phyloP scores from a whole-genome alignment of 352 stramenopile species.

The Paralagenidium karlingii region DNA sequence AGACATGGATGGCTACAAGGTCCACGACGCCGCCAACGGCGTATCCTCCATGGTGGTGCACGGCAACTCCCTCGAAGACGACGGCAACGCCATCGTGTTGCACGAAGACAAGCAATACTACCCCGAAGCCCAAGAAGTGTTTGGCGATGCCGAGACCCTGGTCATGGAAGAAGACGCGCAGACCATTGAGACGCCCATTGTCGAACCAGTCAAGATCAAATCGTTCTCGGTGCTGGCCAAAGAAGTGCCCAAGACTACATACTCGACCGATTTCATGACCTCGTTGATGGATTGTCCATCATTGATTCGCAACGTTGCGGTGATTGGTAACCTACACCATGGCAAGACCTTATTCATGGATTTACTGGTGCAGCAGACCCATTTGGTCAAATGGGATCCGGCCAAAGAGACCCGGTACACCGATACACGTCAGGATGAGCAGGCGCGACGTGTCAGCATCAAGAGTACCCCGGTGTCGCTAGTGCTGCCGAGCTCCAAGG shows the following conservation, averaged over 20 bases:
- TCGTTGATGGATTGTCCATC: slow-evolving; percentile 83
- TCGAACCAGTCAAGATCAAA: slow-evolving; percentile 93
- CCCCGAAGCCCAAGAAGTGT: slow-evolving; percentile 94
- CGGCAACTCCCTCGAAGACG: slow-evolving; percentile 29
- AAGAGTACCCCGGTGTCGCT: slow-evolving; percentile 95
- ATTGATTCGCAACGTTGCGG: slow-evolving; percentile 88
- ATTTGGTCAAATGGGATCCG: slow-evolving; percentile 71
- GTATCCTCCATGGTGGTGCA: slow-evolving; percentile 41
- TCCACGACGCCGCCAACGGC: slow-evolving; percentile 7
- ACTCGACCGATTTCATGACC: slow-evolving; percentile 82
- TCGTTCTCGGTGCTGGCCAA: slow-evolving; percentile 86
- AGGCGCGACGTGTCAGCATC: slow-evolving; percentile 94
- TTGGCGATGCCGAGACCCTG: slow-evolving; percentile 92
- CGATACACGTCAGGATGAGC: slow-evolving; percentile 94
- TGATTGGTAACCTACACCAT: slow-evolving; percentile 97
- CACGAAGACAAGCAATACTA: slow-evolving; percentile 99
- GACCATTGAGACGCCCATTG: slow-evolving; percentile 96
- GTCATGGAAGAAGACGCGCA: slow-evolving; percentile 99
- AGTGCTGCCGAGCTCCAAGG: slow-evolving; percentile 85
- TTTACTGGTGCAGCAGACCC: slow-evolving; percentile 85
- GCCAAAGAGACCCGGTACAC: slow-evolving; percentile 84
- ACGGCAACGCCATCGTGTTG: slow-evolving; percentile 92
- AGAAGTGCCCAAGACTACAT: slow-evolving; percentile 68
- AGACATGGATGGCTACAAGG: slow-evolving; percentile 9
- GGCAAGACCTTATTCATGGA: slow-evolving; percentile 91